Conservation (phyloP, 2,329 filamentous ascomycete species). For the Beauveria caledonica region DNA sequence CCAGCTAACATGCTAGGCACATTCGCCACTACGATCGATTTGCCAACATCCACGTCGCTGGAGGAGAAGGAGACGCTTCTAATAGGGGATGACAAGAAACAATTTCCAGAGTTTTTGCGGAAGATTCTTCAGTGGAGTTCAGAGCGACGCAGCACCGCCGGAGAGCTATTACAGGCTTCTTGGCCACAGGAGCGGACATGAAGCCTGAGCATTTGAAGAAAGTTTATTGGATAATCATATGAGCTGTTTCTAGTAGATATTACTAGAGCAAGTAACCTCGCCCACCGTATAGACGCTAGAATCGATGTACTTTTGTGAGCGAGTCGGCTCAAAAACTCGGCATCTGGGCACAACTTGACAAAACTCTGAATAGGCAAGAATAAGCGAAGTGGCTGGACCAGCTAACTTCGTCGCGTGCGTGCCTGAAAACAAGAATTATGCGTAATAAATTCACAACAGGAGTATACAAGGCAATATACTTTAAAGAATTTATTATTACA, state of each 20-base stretch:
- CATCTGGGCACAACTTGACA: too few relatives aligned
- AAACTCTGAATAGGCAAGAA: too few relatives aligned
- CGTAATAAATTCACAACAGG: too few relatives aligned
- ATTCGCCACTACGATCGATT: not conserved
- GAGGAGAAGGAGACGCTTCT: not conserved
- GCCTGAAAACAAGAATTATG: too few relatives aligned
- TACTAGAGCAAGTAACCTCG: too few relatives aligned
- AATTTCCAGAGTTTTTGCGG: not conserved
- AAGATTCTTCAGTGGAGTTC: not conserved
- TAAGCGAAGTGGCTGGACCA: too few relatives aligned
- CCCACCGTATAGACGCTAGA: too few relatives aligned
- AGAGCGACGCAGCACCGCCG: not conserved
- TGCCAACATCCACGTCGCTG: not conserved
- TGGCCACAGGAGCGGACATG: not conserved
- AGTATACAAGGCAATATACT: too few relatives aligned
- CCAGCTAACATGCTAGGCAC: not conserved
- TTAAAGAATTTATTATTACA: too few relatives aligned
- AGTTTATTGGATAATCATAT: not conserved
- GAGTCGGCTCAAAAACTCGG: too few relatives aligned
- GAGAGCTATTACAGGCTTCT: not conserved
- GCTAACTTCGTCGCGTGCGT: too few relatives aligned
- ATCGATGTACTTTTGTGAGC: too few relatives aligned
- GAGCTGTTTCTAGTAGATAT: not conserved
- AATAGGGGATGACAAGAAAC: not conserved
- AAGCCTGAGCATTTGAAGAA: not conserved